A percentile compares a stretch with the other conserved stretches of the same genome.
These are phyloP conservation scores for Orbilia brochopaga DNA, from an alignment of 2,329 filamentous ascomycete genomes.

Conservation along the genomic window DNA sequence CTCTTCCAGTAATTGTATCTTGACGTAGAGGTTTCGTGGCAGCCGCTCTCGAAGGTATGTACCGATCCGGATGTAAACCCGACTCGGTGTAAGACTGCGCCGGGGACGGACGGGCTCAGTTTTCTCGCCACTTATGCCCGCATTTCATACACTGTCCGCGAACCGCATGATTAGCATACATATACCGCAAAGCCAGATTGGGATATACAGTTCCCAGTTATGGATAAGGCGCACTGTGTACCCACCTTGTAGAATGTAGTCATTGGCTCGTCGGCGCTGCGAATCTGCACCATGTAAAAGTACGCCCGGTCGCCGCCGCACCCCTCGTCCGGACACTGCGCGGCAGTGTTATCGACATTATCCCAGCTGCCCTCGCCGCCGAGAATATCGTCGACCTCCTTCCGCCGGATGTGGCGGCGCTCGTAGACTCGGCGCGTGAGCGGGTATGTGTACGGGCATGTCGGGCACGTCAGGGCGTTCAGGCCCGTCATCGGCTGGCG, in stretches of 20 bases:
- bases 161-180: constrained; percentile 23
- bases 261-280: constrained; percentile 97
- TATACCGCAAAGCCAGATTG: constrained; percentile 25
- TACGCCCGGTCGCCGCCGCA: constrained; percentile 86
- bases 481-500: constrained; percentile 58
- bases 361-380: constrained; percentile 88
- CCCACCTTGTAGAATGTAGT: constrained; percentile 89
- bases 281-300: constrained; percentile 96
- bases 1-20: no score
- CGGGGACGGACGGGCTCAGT: no score
- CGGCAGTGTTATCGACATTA: constrained; percentile 80
- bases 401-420: constrained; percentile 77
- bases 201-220: not conserved
- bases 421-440: constrained; percentile 80
- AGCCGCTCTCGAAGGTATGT: no score
- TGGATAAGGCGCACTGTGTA: constrained; percentile 29
- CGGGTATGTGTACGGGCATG: constrained; percentile 88
- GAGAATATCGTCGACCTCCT: constrained; percentile 85
- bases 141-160: constrained; percentile 69
- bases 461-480: constrained; percentile 93
- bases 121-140: constrained; percentile 71
- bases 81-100: no score
- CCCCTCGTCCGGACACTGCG: constrained; percentile 79
- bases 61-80: no score
- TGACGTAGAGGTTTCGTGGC: no score